A percentile compares a stretch with the other conserved stretches of the same genome.
Evolutionary conservation across 495 filamentous ascomycete genomes (phyloP).

Genomic region (Peziza echinospora): DNA sequence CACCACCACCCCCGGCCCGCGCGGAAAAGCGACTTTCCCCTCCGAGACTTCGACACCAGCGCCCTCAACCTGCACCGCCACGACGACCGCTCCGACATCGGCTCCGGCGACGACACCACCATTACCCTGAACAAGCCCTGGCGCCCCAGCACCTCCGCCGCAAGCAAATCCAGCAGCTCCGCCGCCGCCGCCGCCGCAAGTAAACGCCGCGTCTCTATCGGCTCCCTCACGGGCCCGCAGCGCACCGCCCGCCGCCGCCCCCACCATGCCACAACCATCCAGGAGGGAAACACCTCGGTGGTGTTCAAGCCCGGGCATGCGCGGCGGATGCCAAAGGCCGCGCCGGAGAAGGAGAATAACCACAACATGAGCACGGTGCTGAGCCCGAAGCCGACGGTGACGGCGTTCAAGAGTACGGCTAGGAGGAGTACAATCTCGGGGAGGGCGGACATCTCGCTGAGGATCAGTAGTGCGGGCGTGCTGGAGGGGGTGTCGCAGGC

Average conservation of each 20-base stretch:
- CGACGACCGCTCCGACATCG: too few species aligned
- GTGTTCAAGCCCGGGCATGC: slow-evolving; percentile 13
- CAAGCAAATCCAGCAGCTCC: slow-evolving; percentile 13
- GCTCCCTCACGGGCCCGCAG: slow-evolving; percentile 14
- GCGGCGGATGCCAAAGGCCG: slow-evolving; percentile 12
- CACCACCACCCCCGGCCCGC: slow-evolving; percentile 14
- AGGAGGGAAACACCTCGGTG: not conserved
- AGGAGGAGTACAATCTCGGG: slow-evolving; percentile 17
- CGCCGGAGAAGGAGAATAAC: slow-evolving; percentile 12
- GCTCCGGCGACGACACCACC: not conserved
- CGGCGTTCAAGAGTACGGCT: slow-evolving; percentile 10
- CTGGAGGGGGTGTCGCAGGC: too few species aligned
- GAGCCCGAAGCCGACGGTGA: slow-evolving; percentile 12
- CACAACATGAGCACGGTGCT: slow-evolving; percentile 13
- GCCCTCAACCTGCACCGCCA: slow-evolving; percentile 3
- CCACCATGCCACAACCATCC: not conserved
- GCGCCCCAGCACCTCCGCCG: slow-evolving; percentile 8
- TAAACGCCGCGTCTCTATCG: slow-evolving; percentile 12
- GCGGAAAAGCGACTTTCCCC: slow-evolving; percentile 9
- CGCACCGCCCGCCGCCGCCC: not conserved
- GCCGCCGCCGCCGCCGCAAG: slow-evolving; percentile 2
- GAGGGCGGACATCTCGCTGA: slow-evolving; percentile 3
- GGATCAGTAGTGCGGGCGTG: slow-evolving; percentile 9
- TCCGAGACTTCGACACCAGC: slow-evolving; percentile 6
- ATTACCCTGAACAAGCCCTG: slow-evolving; percentile 11